Evolutionary conservation across 148 eudicot genomes (phyloP).

Genomic region (Rhododendron ferrugineum): DNA sequence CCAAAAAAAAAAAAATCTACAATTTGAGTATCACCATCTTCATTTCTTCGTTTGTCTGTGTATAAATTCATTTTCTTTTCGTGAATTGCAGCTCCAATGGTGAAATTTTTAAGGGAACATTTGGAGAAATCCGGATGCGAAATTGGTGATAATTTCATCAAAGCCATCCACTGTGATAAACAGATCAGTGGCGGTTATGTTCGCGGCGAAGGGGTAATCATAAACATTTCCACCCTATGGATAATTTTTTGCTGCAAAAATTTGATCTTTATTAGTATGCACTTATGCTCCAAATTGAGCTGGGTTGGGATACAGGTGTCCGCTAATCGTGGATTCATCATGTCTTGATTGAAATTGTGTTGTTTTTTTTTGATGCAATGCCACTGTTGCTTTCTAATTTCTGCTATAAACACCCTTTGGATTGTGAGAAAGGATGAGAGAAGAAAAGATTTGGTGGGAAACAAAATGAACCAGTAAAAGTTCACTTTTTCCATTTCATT

Average conservation of each 20-base stretch:
- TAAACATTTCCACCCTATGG: neutral
- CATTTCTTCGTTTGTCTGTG: neutral
- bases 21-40: neutral
- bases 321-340: neutral
- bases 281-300: neutral
- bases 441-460: neutral
- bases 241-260: conserved; percentile 1
- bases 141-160: conserved; percentile 57
- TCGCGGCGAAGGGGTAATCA: conserved; percentile 61
- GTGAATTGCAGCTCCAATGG: conserved; percentile 55
- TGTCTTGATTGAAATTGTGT: neutral
- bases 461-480: neutral
- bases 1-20: neutral
- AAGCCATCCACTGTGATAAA: conserved; percentile 49
- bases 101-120: conserved; percentile 68
- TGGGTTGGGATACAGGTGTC: neutral
- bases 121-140: conserved; percentile 71
- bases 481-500: neutral
- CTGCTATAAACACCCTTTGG: neutral
- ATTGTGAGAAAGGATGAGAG: neutral
- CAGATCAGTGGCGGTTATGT: conserved; percentile 50
- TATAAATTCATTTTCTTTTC: neutral
- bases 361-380: neutral
- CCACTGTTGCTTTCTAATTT: neutral
- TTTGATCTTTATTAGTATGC: neutral